Evolutionary conservation across 2,329 filamentous ascomycete genomes (phyloP), one percentile per base, ranked within the genome.

Genomic region (Claviceps purpurea): DNA sequence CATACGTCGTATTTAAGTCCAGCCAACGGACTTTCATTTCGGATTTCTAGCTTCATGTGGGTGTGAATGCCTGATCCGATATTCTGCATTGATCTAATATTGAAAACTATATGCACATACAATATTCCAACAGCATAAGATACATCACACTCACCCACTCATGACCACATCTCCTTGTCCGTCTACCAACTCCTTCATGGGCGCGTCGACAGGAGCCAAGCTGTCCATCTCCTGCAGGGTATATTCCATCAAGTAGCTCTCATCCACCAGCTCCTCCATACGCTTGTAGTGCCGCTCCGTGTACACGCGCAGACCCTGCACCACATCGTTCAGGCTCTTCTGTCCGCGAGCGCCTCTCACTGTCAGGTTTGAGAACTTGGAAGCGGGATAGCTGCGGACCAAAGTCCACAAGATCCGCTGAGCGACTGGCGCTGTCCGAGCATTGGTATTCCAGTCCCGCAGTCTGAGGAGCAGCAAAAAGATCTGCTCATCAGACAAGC

Each of bases 371-470:
- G 89, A 84, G 53, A 97, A 80, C 53, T 84, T 81, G 48, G 81
- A 80, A 2, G 87, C 86, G 1, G 89, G 86, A 62, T 95, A 95
- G 54, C 82, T 86, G 57, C 82, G 81, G 50, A 95, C 81, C 7
- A 98, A 64, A 1, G 86, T 81, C 72, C 82, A 85, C 7, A 98
- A 71, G 14, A 98, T 84, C 38, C 84, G 81, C 68, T 98, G 93
- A 1, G 93, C 87, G 1, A 97, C 82, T 5, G 83, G 78, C 1
- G 89, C 84, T 3, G 89, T 95, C 55, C 88, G 79, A 0, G 89
- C 89, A 60, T 97, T 97, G 4, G 93, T 95, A 65, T 98, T 98
- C 93, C 93, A 98, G 69, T 98, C 93, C 46, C 94, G 79, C 45
- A 96, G 70, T 54, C 93, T 77, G 40, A 91, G 73, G 0, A 98